Evolutionary conservation across 257 asterid species (phyloP).

Genomic region (Scutellaria barbata): DNA sequence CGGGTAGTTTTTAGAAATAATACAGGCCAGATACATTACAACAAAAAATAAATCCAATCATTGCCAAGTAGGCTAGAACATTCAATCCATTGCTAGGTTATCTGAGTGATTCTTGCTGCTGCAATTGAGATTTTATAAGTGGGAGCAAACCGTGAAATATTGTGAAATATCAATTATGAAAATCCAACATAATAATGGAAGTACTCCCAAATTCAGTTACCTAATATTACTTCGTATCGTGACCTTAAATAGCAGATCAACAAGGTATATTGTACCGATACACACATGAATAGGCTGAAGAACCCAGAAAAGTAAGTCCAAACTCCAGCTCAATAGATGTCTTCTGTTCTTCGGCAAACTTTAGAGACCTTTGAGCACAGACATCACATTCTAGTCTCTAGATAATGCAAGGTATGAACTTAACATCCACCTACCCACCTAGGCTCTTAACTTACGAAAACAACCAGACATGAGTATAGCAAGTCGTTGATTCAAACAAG

Average conservation of each 20-base stretch:
- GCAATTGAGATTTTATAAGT: not conserved
- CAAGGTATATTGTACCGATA: not conserved
- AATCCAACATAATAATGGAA: not conserved
- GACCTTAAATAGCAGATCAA: conserved; percentile 12
- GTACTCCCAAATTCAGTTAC: not conserved
- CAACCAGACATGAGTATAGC: not conserved
- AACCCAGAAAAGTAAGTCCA: not conserved
- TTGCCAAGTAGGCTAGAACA: not conserved
- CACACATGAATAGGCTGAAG: not conserved
- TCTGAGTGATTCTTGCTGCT: not conserved
- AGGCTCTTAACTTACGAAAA: conserved; percentile 12
- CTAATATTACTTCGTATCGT: conserved; percentile 9
- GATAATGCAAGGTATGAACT: conserved; percentile 20
- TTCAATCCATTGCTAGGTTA: conserved; percentile 7
- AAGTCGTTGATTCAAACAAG: conserved; percentile 1
- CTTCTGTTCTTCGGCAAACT: conserved; percentile 5
- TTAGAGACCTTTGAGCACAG: not conserved
- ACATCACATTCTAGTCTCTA: not conserved
- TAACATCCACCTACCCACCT: conserved; percentile 20
- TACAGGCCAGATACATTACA: not conserved
- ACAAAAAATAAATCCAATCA: not conserved
- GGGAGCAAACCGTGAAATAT: not conserved
- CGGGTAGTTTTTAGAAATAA: conserved; percentile 15
- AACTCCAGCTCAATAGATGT: not conserved
- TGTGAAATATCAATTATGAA: conserved; percentile 13